phyloP scores from a whole-genome alignment of 352 stramenopile genomes.

The Blastocystis sp. region DNA sequence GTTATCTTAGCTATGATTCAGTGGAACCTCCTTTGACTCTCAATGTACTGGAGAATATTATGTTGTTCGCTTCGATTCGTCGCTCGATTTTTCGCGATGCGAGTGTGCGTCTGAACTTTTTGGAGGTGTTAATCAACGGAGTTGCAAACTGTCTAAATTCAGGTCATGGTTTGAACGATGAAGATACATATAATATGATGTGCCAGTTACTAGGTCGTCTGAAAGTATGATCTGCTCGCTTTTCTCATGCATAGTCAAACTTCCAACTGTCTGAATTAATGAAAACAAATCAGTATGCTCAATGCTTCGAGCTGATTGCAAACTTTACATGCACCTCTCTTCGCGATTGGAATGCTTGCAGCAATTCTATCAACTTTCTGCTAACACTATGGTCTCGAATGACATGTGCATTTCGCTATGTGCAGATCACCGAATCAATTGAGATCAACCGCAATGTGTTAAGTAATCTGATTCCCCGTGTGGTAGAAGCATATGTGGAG shows the following conservation, averaged over 20 bases:
- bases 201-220: conserved; percentile 41
- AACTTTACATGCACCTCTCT: conserved; percentile 59
- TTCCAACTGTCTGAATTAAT: conserved; percentile 59
- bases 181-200: conserved; percentile 61
- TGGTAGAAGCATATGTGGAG: conserved; percentile 50
- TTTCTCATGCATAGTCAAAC: conserved; percentile 29
- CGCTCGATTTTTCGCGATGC: conserved; percentile 23
- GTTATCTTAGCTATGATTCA: conserved; percentile 7
- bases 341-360: conserved; percentile 47
- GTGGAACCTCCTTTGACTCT: conserved; percentile 20
- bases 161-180: conserved; percentile 31
- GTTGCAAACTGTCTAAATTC: background rate
- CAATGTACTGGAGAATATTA: background rate
- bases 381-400: conserved; percentile 52
- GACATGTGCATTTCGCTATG: conserved; percentile 54
- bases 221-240: background rate
- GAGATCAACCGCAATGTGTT: background rate
- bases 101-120: background rate
- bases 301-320: conserved; percentile 25
- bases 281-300: conserved; percentile 4
- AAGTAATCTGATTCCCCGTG: background rate
- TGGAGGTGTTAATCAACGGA: conserved; percentile 46
- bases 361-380: conserved; percentile 55
- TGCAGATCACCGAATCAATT: background rate
- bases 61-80: conserved; percentile 23